phyloP scores from a whole-genome alignment of 805 yeast genomes.

The Candida tallmaniae region DNA sequence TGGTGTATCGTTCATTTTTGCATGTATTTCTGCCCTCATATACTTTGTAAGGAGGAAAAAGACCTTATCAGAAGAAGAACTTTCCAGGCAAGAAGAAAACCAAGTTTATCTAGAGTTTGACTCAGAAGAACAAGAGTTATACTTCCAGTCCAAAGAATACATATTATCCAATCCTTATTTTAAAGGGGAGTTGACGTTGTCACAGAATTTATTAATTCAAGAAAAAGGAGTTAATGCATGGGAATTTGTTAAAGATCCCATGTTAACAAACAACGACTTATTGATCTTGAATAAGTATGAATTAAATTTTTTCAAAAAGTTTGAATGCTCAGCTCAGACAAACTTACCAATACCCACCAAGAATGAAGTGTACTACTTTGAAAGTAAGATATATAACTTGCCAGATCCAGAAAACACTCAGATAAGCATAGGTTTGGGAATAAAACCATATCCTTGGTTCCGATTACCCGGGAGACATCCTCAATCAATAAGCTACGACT shows the following conservation, averaged over 20 bases:
- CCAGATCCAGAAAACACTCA: conserved; percentile 51
- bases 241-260: conserved; percentile 67
- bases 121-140: conserved; percentile 65
- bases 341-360: conserved; percentile 80
- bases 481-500: conserved; percentile 83
- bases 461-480: conserved; percentile 89
- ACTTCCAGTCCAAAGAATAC: conserved; percentile 59
- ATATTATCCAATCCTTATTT: conserved; percentile 28
- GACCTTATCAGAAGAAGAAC: conserved; percentile 44
- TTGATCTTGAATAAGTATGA: conserved; percentile 64
- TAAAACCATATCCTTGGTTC: conserved; percentile 90
- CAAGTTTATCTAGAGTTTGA: conserved; percentile 56
- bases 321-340: conserved; percentile 67
- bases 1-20: conserved; percentile 3
- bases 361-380: conserved; percentile 87
- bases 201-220: conserved; percentile 65
- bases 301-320: conserved; percentile 52
- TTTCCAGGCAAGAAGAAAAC: conserved; percentile 54
- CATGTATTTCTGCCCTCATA: conserved; percentile 5
- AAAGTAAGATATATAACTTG: conserved; percentile 73
- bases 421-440: conserved; percentile 74
- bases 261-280: conserved; percentile 52
- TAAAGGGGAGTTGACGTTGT: conserved; percentile 44
- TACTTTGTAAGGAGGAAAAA: conserved; percentile 7
- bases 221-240: conserved; percentile 88